Base-by-base conservation (phyloP, 768 basidiomycete genomes). In the Naganishia randhawae region DNA sequence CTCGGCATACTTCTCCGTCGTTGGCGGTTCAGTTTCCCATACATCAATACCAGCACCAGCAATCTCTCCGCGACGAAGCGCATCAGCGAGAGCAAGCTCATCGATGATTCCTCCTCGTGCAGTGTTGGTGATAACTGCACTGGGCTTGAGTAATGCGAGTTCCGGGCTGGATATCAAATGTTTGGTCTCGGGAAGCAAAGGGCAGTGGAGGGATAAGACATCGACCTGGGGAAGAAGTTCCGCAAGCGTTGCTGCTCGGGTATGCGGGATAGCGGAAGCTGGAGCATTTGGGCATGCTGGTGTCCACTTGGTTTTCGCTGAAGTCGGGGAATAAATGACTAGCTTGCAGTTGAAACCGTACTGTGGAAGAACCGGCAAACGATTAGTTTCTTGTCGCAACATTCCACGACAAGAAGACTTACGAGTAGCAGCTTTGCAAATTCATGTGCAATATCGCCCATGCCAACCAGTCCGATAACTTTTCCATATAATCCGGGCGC, bases 181-280 rank as follows among this genome's bases (percentile, higher is more conserved):
- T 22, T 68, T 63, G 3, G 80, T 81, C 19, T 51, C 19, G 13
- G 74, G 69, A 17, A 72, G 73, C 42, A 79, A 68, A 1, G 80
- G 81, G 71, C 78, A 80, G 64, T 81, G 80, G 14, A 82, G 65
- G 10, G 75, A 76, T 3, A 82, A 50, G 16, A 82, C 75, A 66
- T 82, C 80, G 19, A 69, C 52, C 10, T 66, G 48, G 1, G 62
- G 45, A 4, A 80, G 69, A 22, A 81, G 65, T 39, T 77, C 76
- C 16, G 78, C 73, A 10, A 81, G 71, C 5, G 55, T 53, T 5
- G 70, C 29, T 25, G 75, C 71, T 25, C 79, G 69, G 2, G 69
- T 64, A 68, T 78, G 77, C 16, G 72, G 71, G 33, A 78, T 74
- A 22, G 67, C 45, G 13, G 45, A 52, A 0, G 32, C 51, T 16